A percentile compares a stretch with the other conserved stretches of the same genome.
phyloP scores from a whole-genome alignment of 257 asterid genomes.

The Buddleja alternifolia region DNA sequence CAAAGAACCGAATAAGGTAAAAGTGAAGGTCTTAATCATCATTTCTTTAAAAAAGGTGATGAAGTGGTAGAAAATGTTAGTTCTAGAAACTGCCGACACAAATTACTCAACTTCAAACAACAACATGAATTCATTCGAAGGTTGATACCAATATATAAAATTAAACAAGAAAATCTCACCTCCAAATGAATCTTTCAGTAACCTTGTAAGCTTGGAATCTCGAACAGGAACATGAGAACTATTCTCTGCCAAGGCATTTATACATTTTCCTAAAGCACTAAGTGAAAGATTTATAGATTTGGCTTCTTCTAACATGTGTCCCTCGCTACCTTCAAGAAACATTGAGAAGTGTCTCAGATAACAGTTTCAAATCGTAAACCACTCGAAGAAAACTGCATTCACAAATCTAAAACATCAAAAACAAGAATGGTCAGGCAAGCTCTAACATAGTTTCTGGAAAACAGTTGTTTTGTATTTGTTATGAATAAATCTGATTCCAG shows the following conservation, averaged over 20 bases:
- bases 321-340: slow-evolving; percentile 91
- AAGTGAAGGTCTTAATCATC: background rate
- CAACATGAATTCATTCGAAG: slow-evolving; percentile 8
- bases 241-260: slow-evolving; percentile 98
- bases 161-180: slow-evolving; percentile 55
- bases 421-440: slow-evolving; percentile 8
- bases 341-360: slow-evolving; percentile 28
- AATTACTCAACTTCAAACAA: slow-evolving; percentile 18
- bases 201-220: slow-evolving; percentile 94
- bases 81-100: slow-evolving; percentile 25
- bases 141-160: slow-evolving; percentile 21
- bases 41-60: background rate
- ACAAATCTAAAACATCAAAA: slow-evolving; percentile 24
- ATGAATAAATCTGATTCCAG: slow-evolving; percentile 8
- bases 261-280: slow-evolving; percentile 98
- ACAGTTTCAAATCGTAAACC: slow-evolving; percentile 14
- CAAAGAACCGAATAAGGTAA: background rate
- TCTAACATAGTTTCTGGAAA: slow-evolving; percentile 14
- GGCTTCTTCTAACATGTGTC: slow-evolving; percentile 98
- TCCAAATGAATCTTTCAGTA: slow-evolving; percentile 99
- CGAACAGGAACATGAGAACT: slow-evolving; percentile 98
- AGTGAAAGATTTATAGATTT: slow-evolving; percentile 95
- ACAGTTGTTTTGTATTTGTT: background rate
- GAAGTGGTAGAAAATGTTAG: slow-evolving; percentile 7
- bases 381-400: slow-evolving; percentile 14